These are phyloP conservation scores for Solanum tacnaense DNA, from an alignment of 257 asterid species.

Conservation along the genomic window DNA sequence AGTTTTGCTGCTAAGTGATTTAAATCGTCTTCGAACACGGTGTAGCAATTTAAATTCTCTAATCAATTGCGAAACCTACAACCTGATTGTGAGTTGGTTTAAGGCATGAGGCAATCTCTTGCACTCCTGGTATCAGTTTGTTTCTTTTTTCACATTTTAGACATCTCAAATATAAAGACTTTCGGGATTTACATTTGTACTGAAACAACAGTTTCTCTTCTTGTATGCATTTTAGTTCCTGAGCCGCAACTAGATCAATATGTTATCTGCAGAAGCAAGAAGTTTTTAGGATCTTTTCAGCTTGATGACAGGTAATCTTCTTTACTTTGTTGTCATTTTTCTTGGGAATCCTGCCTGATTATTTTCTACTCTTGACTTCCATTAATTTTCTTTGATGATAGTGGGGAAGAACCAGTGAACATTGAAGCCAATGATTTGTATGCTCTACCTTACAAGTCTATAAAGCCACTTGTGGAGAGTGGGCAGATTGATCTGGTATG, in stretches of 20 bases:
- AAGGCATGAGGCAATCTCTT: background rate
- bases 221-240: slow-evolving; percentile 36
- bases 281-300: slow-evolving; percentile 62
- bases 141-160: background rate
- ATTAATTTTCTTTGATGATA: slow-evolving; percentile 13
- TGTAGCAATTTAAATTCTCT: background rate
- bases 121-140: background rate
- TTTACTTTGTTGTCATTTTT: background rate
- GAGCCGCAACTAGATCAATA: slow-evolving; percentile 67
- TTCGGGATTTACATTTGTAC: background rate
- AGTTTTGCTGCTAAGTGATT: background rate
- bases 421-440: slow-evolving; percentile 79
- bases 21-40: background rate
- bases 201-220: background rate
- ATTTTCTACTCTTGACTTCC: slow-evolving; percentile 3
- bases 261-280: slow-evolving; percentile 81
- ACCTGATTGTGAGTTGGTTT: background rate
- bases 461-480: slow-evolving; percentile 75
- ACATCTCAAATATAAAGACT: background rate
- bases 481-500: slow-evolving; percentile 79
- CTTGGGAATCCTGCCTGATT: background rate
- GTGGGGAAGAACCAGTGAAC: slow-evolving; percentile 65
- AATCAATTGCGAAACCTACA: background rate
- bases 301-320: slow-evolving; percentile 65
- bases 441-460: slow-evolving; percentile 71